A percentile compares a stretch with the other conserved stretches of the same genome.
phyloP scores from a whole-genome alignment of 306 rosid genomes.

The peach (Prunus persica) region Prunus_persica_NCBIv2 NC_034012.1:14746501-14747000 shows the following conservation, averaged over 20 bases:
- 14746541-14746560: conserved; percentile 96
- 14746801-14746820: conserved; percentile 80
- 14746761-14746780: conserved; percentile 81
- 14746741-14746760: conserved; percentile 70
- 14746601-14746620: conserved; percentile 80
- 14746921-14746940: neutral
- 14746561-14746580: conserved; percentile 82
- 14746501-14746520: neutral
- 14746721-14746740: conserved; percentile 70
- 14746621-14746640: conserved; percentile 62
- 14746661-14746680: neutral
- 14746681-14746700: neutral
- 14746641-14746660: conserved; percentile 14
- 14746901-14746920: neutral
- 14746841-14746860: conserved; percentile 52
- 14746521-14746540: conserved; percentile 86
- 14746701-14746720: neutral
- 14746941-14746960: neutral
- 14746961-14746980: neutral
- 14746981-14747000: neutral
- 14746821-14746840: conserved; percentile 58
- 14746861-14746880: conserved; percentile 43
- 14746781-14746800: conserved; percentile 69
- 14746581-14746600: conserved; percentile 86
- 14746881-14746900: neutral